phyloP scores from a whole-genome alignment of 306 rosid genomes.

The Glycine latifolia region DNA sequence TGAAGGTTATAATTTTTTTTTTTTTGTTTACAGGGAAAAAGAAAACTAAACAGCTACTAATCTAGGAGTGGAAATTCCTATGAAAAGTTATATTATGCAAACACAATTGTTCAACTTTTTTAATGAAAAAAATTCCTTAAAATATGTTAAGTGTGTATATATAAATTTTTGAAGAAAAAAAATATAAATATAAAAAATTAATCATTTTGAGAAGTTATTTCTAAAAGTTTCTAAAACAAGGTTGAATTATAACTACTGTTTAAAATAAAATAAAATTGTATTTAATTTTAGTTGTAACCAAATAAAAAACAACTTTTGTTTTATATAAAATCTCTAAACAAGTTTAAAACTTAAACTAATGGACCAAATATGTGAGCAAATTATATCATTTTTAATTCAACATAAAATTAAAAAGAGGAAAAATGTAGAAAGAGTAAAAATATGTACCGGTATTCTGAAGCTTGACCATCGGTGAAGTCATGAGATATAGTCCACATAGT shows the following conservation, averaged over 20 bases:
- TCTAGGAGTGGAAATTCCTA: no score
- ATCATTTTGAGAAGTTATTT: not conserved
- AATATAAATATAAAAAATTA: no score
- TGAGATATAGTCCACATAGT: constrained; percentile 44
- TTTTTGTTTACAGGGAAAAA: no score
- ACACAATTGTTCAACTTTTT: no score
- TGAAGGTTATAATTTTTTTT: not conserved
- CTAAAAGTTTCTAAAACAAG: not conserved
- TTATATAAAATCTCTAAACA: not conserved
- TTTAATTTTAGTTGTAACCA: not conserved
- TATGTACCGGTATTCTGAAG: constrained; percentile 43
- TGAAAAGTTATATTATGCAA: no score
- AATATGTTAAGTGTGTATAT: not conserved
- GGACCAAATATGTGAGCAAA: not conserved
- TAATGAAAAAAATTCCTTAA: not conserved
- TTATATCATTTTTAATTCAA: not conserved
- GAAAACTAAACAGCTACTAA: no score
- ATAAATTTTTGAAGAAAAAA: no score
- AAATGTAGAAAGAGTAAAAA: not conserved
- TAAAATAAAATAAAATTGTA: not conserved
- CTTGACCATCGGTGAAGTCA: constrained; percentile 49
- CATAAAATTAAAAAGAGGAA: not conserved
- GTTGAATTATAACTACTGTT: not conserved
- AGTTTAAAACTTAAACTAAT: not conserved
- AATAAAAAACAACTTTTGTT: not conserved